Percentiles rank a stretch among this genome's conserved stretches.
These are phyloP conservation scores for Wickerhamomyces sydowiorum DNA, from an alignment of 805 yeast species.

Conservation along the genomic window DNA sequence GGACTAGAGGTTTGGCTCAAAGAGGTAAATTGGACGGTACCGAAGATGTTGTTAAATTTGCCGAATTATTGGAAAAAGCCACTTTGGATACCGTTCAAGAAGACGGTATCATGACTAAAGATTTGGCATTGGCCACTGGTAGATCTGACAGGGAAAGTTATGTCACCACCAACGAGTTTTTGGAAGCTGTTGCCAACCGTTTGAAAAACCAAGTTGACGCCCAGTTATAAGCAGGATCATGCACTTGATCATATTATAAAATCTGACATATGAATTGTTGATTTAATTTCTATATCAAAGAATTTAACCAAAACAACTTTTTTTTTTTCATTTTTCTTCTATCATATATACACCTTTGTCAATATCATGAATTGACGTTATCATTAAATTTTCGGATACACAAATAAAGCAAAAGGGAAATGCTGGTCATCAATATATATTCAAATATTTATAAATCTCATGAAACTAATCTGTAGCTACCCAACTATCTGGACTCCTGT, in stretches of 20 bases:
- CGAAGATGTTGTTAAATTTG: constrained; percentile 65
- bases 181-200: constrained; percentile 68
- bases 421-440: constrained; percentile 18
- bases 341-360: not conserved
- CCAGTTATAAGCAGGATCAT: constrained; percentile 8
- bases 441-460: not conserved
- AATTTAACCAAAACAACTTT: not conserved
- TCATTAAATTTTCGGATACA: not conserved
- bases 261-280: constrained; percentile 3
- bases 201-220: constrained; percentile 31
- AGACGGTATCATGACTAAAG: constrained; percentile 80
- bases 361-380: not conserved
- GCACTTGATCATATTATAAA: too few species aligned
- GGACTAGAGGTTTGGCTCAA: constrained; percentile 80
- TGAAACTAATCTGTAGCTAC: not conserved
- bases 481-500: not conserved
- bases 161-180: constrained; percentile 71
- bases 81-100: constrained; percentile 67
- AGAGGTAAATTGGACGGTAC: constrained; percentile 75
- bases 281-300: not conserved
- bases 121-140: constrained; percentile 69
- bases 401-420: constrained; percentile 17
- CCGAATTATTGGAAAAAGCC: constrained; percentile 56
- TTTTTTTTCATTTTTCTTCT: not conserved
- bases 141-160: constrained; percentile 53